A percentile compares a stretch with the other conserved stretches of the same genome.
Conservation (phyloP, 1,139 yeast genomes). For the Taphrina wiesneri region DNA sequence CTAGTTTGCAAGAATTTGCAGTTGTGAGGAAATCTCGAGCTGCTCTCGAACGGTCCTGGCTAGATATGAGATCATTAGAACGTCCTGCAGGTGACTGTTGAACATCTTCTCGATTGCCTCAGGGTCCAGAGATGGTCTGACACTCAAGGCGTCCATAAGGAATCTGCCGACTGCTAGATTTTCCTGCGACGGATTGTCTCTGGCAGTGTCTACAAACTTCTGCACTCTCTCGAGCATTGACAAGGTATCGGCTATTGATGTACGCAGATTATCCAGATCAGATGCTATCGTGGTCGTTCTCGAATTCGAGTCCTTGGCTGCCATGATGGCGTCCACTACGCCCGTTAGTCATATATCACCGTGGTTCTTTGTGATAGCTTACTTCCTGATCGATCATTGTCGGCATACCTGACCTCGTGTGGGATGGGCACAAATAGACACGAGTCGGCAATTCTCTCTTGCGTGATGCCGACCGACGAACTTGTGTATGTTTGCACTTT, state of each 20-base stretch:
- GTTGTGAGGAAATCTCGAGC: constrained; percentile 37
- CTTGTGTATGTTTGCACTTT: constrained; percentile 70
- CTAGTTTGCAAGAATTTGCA: constrained; percentile 24
- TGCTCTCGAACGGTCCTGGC: constrained; percentile 86
- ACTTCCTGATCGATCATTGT: constrained; percentile 62
- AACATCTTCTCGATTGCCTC: constrained; percentile 63
- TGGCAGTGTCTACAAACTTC: constrained; percentile 52
- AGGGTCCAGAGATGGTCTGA: constrained; percentile 63
- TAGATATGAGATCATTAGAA: constrained; percentile 77
- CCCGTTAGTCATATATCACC: neutral
- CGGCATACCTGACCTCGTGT: constrained; percentile 59
- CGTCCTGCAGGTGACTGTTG: constrained; percentile 76
- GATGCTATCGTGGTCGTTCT: constrained; percentile 47
- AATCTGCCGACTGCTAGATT: constrained; percentile 65
- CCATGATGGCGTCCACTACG: constrained; percentile 45
- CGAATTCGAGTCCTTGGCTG: constrained; percentile 45
- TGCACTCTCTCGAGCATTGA: constrained; percentile 58
- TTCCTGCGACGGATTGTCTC: constrained; percentile 42
- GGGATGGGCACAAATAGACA: constrained; percentile 80
- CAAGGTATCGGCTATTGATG: constrained; percentile 59
- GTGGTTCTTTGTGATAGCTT: constrained; percentile 42
- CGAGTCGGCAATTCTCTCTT: constrained; percentile 55
- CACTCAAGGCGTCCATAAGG: constrained; percentile 63
- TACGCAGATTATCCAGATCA: constrained; percentile 56
- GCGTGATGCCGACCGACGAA: constrained; percentile 64